Conservation (phyloP, 805 yeast genomes). For the Metschnikowia similis region DNA sequence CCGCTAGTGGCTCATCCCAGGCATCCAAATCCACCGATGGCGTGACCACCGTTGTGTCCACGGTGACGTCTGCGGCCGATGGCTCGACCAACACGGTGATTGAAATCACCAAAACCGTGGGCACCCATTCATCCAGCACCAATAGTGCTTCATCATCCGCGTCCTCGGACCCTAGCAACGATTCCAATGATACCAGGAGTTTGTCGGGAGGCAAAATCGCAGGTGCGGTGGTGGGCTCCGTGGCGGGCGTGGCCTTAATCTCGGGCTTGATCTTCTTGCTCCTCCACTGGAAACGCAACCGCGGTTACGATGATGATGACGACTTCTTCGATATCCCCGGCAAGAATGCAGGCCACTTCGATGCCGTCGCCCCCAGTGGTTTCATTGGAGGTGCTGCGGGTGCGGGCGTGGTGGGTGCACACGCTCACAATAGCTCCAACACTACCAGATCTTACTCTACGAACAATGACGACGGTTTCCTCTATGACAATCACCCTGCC, state of each 20-base stretch:
- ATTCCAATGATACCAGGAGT: conserved; percentile 6
- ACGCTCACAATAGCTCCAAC: conserved; percentile 16
- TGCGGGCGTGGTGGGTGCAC: conserved; percentile 16
- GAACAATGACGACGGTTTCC: conserved; percentile 13
- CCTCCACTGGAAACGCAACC: conserved; percentile 36
- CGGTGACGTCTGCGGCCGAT: conserved; percentile 15
- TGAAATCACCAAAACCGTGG: conserved; percentile 21
- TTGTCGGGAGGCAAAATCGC: conserved; percentile 40
- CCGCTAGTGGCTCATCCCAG: conserved; percentile 1
- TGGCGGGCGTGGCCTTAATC: conserved; percentile 34
- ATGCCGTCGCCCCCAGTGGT: conserved; percentile 21
- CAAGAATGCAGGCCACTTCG: conserved; percentile 22
- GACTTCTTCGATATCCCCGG: conserved; percentile 23
- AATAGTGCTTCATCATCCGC: conserved; percentile 6
- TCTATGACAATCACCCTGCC: conserved; percentile 1
- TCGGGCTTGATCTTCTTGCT: conserved; percentile 34
- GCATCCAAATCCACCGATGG: conserved; percentile 6
- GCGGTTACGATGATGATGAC: conserved; percentile 34
- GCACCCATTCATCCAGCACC: conserved; percentile 4
- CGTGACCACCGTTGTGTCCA: conserved; percentile 20
- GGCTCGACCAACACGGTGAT: conserved; percentile 15
- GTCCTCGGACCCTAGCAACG: conserved; percentile 7
- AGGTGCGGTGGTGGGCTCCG: conserved; percentile 40
- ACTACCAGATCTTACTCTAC: conserved; percentile 15
- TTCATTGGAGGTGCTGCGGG: conserved; percentile 18